These are phyloP conservation scores for Saccharomyces hybrid DNA, from an alignment of 1,139 yeast genomes.

Conservation along the genomic window DNA sequence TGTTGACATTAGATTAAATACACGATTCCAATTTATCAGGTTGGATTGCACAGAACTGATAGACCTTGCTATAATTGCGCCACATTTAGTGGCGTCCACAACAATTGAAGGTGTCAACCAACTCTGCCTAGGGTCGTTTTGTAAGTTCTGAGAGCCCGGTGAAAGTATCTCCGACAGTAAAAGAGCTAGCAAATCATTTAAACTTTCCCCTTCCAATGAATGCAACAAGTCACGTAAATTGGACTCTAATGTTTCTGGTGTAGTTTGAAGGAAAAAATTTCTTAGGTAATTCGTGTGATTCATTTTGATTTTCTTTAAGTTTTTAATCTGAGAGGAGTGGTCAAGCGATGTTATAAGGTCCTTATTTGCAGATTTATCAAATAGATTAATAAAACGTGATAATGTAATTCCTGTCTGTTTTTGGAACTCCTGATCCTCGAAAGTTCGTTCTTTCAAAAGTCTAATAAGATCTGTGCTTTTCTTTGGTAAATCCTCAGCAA, in stretches of 20 bases:
- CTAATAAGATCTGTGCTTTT: conserved; percentile 15
- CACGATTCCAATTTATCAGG: conserved; percentile 32
- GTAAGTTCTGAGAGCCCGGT: conserved; percentile 55
- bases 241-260: conserved; percentile 16
- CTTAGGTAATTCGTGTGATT: conserved; percentile 21
- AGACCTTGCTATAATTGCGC: conserved; percentile 45
- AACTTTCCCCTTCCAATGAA: conserved; percentile 29
- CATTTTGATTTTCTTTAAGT: conserved; percentile 10
- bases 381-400: conserved; percentile 12
- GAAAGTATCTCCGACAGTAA: conserved; percentile 50
- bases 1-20: conserved; percentile 31
- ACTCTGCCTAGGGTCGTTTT: conserved; percentile 25
- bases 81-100: conserved; percentile 61
- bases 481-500: conserved; percentile 13
- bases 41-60: conserved; percentile 42
- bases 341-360: conserved; percentile 11
- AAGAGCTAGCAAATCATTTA: conserved; percentile 46
- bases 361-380: conserved; percentile 11
- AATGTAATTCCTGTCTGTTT: conserved; percentile 12
- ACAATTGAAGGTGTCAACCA: conserved; percentile 42
- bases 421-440: conserved; percentile 14
- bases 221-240: conserved; percentile 20
- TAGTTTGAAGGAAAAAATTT: conserved; percentile 14
- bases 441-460: conserved; percentile 11
- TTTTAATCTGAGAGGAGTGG: conserved; percentile 8